Base-by-base conservation (phyloP, 805 yeast genomes). In the Starmerella vitae region DNA sequence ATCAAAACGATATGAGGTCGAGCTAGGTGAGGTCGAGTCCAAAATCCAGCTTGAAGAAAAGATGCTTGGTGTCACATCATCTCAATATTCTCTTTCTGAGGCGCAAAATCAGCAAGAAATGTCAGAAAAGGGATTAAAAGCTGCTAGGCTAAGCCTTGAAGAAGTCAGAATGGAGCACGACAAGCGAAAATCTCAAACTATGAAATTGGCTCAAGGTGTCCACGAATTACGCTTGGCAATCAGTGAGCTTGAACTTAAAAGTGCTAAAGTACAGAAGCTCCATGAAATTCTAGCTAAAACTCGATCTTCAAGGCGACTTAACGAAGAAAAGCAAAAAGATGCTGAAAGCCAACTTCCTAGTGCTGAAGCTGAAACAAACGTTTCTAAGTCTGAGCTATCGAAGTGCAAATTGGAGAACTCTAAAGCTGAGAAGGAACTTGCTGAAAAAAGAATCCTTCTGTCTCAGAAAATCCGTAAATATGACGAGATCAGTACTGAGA, bases 171-270 rank as follows among this genome's bases (percentile, higher is more conserved):
- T 37, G n/a, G 35, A 43, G 20, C 24, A 27, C 3, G 37, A 33
- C 13, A 25, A 30, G 5, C 33, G 36, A 20, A 24, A 24, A 14
- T 9, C 30, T 9, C 39, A 27, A 9, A 19, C 47, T 5, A 36
- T 34, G 4, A 24, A 37, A 1, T 41, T 36, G 5, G 34, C 31
- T 7, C 50, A 41, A 14, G 43, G 39, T 6, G 18, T 43, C 3
- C 46, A 45, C 33, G 36, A 36, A 14, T 30, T 41, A 7, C 48
- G 47, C 36, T 40, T 43, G 15, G 30, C 33, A n/a, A 34, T 54
- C 8, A 27, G 44, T 3, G 52, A 52, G 12, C 33, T 49, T 2
- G 61, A 54, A 14, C 31, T 33, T 8, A 20, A 25, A 10, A 20
- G 18, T 2, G 36, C 39, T 6, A 17, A 21, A 14, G 24, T 36